Base-by-base conservation (phyloP, 164 flowering plant species). In the Akebia trifoliata region DNA sequence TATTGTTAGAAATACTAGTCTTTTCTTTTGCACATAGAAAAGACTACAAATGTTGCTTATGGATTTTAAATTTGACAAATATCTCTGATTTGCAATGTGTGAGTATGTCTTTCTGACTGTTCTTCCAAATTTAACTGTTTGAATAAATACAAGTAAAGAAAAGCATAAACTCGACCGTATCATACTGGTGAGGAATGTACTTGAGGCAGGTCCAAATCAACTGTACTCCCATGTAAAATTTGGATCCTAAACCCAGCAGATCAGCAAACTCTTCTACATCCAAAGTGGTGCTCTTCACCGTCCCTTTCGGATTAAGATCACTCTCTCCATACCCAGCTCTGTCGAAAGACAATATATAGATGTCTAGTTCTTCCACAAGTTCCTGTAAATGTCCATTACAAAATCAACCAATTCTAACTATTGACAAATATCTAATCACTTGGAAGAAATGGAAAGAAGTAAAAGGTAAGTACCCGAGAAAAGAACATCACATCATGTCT, bases 241-340 rank as follows among this genome's bases (percentile, higher is more conserved):
- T 81, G 45, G 81, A 62, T 39, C 90, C 90, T 6, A 86, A 62
- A 39, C 59, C 74, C 67, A 86, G 58, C 48, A 76, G 78, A 62
- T 84, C 87, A 51, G 86, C 90, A 26, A 86, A 82, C 62, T 86
- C 86, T 64, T 86, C 90, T 37, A 84, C 66, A 64, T 86, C 94
- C 42, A 67, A 66, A 42, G 85, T 81, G 1, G 69, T 61, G 46
- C 85, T 83, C 60, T 81, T 80, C 25, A 60, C 65, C 20, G 85
- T 73, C 28, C 77, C 53, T 9, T 71, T 74, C 8, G 81, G 85
- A 55, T 86, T 58, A 29, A 89, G 87, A 60, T 79, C 86, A 64
- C 88, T 83, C 78, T 85, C 92, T 46, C 86, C 86, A 68, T 83
- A 83, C 26, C 89, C 93, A 26, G 93, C 75, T 64, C 89, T 72